Evolutionary conservation across 129 eudicot genomes (phyloP).

Genomic region (Ambrosia artemisiifolia): DNA sequence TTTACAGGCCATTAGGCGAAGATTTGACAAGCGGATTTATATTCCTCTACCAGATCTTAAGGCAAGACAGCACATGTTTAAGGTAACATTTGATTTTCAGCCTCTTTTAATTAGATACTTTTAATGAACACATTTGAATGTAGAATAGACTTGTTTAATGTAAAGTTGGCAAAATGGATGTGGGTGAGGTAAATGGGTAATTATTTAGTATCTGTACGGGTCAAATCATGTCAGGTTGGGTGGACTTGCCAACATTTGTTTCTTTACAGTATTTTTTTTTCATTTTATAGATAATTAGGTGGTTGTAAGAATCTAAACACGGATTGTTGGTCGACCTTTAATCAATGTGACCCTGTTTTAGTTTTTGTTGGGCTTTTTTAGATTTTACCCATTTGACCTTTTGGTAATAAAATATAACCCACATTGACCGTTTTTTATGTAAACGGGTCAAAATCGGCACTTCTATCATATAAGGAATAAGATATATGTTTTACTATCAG

Average conservation of each 20-base stretch:
- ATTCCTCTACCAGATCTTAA: slow-evolving; percentile 59
- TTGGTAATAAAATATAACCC: neutral
- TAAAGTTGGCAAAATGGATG: neutral
- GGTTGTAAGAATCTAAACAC: neutral
- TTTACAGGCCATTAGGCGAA: slow-evolving; percentile 51
- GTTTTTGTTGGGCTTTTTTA: neutral
- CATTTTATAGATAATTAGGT: neutral
- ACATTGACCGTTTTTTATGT: neutral
- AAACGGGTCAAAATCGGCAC: neutral
- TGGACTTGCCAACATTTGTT: neutral
- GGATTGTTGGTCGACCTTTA: neutral
- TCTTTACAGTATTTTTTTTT: too few relatives aligned
- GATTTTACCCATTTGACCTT: neutral
- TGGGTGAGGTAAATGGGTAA: neutral
- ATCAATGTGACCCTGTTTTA: neutral
- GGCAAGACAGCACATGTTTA: slow-evolving; percentile 67
- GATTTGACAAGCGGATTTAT: slow-evolving; percentile 58
- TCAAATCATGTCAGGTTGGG: neutral
- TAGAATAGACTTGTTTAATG: neutral
- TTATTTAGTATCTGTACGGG: neutral
- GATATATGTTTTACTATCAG: neutral
- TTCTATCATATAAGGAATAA: neutral
- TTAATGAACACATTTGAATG: neutral
- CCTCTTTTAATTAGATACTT: neutral
- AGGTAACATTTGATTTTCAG: slow-evolving; percentile 26